Evolutionary conservation across 306 rosid genomes (phyloP), one percentile per base, ranked within the genome.

Genomic region (Macrotyloma uniflorum): DNA sequence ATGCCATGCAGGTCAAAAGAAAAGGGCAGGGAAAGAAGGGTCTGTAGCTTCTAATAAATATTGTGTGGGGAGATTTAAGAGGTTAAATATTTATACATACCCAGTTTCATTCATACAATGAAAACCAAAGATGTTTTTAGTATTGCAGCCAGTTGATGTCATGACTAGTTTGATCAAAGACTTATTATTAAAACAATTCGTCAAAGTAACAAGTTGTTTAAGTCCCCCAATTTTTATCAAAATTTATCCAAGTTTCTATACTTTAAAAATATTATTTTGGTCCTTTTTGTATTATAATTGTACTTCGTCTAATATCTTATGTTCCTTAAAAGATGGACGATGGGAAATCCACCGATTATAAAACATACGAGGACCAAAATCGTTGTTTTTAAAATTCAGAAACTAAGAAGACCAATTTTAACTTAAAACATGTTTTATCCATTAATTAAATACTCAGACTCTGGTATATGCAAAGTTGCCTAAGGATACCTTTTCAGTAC

Each of bases 401-500:
- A 6, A 53, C 30, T 8, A 20, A 10, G 61, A 20, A 10, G 61
- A 53, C 11, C 23, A 53, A 20, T 9, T 53, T 19, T 50, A 24
- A 53, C 15, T 4, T 20, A 1, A 20, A 3, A 19, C 22, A 20
- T 53, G n/a, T 9, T 20, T 20, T 53, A 53, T 4, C 30, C 14
- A 53, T 53, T 55, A 11, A 4, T 55, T 54, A 22, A 23, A 24
- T 24, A 24, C 36, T 57, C 43, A 5, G 35, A 23, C 64, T 57
- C 9, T 12, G 36, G 14, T 57, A 57, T 12, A 57, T 2, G 14
- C 26, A 23, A 77, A 72, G 54, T 19, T 71, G 30, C 54, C 66
- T 40, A 32, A 49, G 78, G 40, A 82, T 86, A 95, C 98, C 98
- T 92, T 86, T 92, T 95, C 24, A 91, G 93, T 75, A 87, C 89